Conservation (phyloP, 371 early-diverging fungal species). For the Lichtheimia ornata region DNA sequence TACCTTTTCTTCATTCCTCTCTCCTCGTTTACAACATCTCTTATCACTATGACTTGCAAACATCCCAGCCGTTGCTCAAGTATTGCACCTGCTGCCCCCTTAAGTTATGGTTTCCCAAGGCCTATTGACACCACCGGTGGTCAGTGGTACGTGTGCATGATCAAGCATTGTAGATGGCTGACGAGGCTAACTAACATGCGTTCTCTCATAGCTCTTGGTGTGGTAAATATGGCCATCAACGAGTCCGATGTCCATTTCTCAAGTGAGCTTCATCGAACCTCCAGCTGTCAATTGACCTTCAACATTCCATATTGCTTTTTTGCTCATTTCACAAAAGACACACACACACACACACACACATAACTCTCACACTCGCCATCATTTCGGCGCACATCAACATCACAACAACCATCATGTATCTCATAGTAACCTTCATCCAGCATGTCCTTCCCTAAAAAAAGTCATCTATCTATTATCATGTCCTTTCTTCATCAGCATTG, state of each 20-base stretch:
- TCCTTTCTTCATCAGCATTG: too few species aligned
- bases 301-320: too few species aligned
- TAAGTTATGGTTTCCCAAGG: background rate
- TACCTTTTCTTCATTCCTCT: background rate
- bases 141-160: conserved; percentile 19
- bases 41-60: background rate
- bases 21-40: background rate
- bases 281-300: too few species aligned
- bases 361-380: too few species aligned
- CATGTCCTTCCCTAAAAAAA: too few species aligned
- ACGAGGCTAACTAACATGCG: background rate
- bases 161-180: background rate
- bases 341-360: too few species aligned
- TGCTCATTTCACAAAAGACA: too few species aligned
- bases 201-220: conserved; percentile 21
- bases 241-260: conserved; percentile 17
- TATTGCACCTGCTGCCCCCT: background rate
- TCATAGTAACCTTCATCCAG: too few species aligned
- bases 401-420: too few species aligned
- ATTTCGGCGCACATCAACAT: too few species aligned
- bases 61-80: too few species aligned
- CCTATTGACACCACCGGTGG: conserved; percentile 12
- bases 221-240: conserved; percentile 26
- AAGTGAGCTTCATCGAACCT: conserved; percentile 4
- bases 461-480: too few species aligned